Percentiles rank a stretch among this genome's conserved stretches.
These are phyloP conservation scores for Calamus simplicifolius DNA, from an alignment of 176 grass and related monocot species.

Conservation along the genomic window DNA sequence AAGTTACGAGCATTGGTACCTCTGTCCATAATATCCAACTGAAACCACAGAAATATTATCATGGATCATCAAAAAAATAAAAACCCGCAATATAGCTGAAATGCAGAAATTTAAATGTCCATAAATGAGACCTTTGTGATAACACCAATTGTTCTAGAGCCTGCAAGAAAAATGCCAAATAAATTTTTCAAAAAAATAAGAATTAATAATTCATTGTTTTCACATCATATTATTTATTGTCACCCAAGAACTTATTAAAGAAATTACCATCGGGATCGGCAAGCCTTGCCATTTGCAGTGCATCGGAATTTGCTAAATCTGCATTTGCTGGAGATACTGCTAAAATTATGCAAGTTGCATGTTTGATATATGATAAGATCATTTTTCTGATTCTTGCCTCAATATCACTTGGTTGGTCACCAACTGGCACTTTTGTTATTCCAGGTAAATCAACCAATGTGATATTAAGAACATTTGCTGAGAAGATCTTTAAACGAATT, in stretches of 20 bases:
- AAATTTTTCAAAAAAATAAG: background rate
- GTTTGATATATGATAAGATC: constrained; percentile 86
- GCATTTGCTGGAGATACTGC: constrained; percentile 89
- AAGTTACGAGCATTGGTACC: constrained; percentile 93
- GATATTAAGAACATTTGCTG: constrained; percentile 85
- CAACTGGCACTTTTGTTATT: constrained; percentile 85
- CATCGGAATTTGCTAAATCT: constrained; percentile 93
- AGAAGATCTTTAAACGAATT: constrained; percentile 88
- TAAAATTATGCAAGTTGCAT: constrained; percentile 87
- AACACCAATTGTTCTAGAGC: constrained; percentile 88
- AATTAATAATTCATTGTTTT: background rate
- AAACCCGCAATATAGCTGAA: background rate
- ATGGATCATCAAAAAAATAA: constrained; percentile 17
- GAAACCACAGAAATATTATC: constrained; percentile 23
- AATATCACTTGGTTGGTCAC: constrained; percentile 91
- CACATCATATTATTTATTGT: background rate
- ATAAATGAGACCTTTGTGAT: constrained; percentile 77
- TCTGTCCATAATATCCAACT: constrained; percentile 99
- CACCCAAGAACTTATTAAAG: background rate
- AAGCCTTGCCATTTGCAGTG: constrained; percentile 79
- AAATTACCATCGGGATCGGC: constrained; percentile 83
- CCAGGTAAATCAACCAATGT: constrained; percentile 95
- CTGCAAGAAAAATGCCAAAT: constrained; percentile 45
- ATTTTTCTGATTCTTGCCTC: constrained; percentile 80
- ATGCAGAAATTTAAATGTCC: too few species aligned